phyloP scores from a whole-genome alignment of 495 filamentous ascomycete genomes.

The Penicillium daleae region DNA sequence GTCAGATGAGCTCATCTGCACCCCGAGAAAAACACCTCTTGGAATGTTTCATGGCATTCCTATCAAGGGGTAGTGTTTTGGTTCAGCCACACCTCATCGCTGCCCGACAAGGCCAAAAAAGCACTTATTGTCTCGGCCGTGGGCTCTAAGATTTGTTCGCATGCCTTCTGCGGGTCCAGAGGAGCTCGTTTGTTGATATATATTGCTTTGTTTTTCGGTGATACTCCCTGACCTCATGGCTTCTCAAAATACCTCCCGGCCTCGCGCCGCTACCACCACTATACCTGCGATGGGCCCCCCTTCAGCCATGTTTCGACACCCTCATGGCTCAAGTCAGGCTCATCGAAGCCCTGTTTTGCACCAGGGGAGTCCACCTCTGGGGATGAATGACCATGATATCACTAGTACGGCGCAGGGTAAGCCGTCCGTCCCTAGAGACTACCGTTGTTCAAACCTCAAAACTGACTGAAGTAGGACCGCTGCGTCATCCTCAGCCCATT shows the following conservation, averaged over 20 bases:
- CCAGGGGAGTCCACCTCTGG: conserved; percentile 33
- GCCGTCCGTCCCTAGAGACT: background rate
- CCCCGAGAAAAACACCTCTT: conserved; percentile 5
- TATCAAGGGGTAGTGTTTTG: conserved; percentile 28
- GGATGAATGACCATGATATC: conserved; percentile 55
- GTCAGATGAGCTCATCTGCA: conserved; percentile 20
- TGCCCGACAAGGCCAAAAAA: conserved; percentile 17
- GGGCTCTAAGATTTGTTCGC: background rate
- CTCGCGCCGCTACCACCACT: conserved; percentile 55
- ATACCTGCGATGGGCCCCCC: conserved; percentile 48
- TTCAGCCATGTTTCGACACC: conserved; percentile 22
- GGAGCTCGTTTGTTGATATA: conserved; percentile 12
- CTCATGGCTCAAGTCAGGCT: conserved; percentile 34
- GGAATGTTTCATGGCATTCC: conserved; percentile 31
- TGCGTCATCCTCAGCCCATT: conserved; percentile 81
- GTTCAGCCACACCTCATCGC: conserved; percentile 12
- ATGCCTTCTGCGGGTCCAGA: conserved; percentile 31
- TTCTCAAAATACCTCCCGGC: conserved; percentile 56
- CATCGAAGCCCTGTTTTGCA: conserved; percentile 32
- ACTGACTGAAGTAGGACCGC: conserved; percentile 50
- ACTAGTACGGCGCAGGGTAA: conserved; percentile 62
- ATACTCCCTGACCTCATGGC: conserved; percentile 59
- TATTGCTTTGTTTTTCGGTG: background rate
- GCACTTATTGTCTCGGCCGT: conserved; percentile 10
- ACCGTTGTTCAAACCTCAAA: background rate